Base-by-base conservation (phyloP, 768 basidiomycete species). In the Infundibulicybe gibba region DNA sequence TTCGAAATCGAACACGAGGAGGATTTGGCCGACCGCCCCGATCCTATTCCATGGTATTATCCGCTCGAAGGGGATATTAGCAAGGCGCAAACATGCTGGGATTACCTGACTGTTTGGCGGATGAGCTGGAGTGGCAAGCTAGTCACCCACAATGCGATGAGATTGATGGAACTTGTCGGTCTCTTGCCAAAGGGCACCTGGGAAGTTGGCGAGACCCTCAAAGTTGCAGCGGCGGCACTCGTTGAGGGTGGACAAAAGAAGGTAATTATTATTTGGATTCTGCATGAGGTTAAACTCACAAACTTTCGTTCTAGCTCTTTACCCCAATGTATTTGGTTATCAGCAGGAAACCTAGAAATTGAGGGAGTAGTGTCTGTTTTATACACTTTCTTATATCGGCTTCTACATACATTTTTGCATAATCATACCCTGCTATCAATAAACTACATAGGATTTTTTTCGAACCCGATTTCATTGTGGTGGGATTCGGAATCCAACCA, bases 31-130 rank as follows among this genome's bases (percentile, higher is more conserved):
- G 88, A 87, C 21, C 87, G 94, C 38, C 71, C 76, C 0, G 91
- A 90, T 55, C 63, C 65, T 10, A 68, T 91, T 32, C 81, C 85
- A 0, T 99, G 97, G 97, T 99, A 94, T 68, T 98, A 97, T 67
- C 94, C 94, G 0, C 77, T 98, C 20, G 94, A 97, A 66, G 95
- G 97, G 52, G 91, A 99, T 64, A 75, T 97, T 52, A 59, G 69
- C 52, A 97, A 97, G 68, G 88, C 92, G 2, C 95, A 99, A 72
- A 97, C 94, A 1, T 60, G 81, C 32, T 97, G 92, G 90, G 97
- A 97, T 63, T 83, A 83, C 53, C 70, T 93, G 54, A 89, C 86
- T 9, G 87, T 90, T 32, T 91, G 87, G 86, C 77, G 94, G 44
- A 95, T 89, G 75, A 92, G 89, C 66, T 84, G 80, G 79, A 83